Evolutionary conservation across 2,329 filamentous ascomycete species (phyloP).

Genomic region (Cladorrhinum sp.): DNA sequence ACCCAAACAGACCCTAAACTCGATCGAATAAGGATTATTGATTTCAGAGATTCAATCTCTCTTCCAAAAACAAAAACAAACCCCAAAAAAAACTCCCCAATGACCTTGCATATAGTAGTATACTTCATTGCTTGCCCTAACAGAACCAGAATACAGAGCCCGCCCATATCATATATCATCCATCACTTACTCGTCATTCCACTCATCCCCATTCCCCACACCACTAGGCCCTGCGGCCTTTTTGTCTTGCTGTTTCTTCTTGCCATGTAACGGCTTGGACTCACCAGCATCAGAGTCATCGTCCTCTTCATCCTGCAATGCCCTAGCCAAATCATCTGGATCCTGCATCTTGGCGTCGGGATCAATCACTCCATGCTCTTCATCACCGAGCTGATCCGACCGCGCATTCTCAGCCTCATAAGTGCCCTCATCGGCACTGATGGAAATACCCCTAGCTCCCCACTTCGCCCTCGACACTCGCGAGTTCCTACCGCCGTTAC

Average conservation of each 20-base stretch:
- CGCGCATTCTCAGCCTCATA: slow-evolving; percentile 37
- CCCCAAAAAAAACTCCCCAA: too few species aligned
- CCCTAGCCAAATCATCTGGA: slow-evolving; percentile 61
- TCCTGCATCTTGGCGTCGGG: slow-evolving; percentile 65
- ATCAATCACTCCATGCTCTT: slow-evolving; percentile 47
- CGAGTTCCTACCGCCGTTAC: slow-evolving; percentile 28
- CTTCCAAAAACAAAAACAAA: too few species aligned
- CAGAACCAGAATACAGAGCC: not conserved
- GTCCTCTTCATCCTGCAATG: slow-evolving; percentile 57
- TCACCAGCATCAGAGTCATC: slow-evolving; percentile 24
- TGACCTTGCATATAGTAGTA: not conserved
- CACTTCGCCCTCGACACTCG: slow-evolving; percentile 50
- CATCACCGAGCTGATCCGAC: slow-evolving; percentile 19
- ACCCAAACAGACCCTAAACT: not conserved
- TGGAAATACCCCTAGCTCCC: slow-evolving; percentile 63
- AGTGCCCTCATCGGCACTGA: slow-evolving; percentile 63
- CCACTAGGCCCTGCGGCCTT: slow-evolving; percentile 35
- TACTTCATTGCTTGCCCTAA: not conserved
- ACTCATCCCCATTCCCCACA: slow-evolving; percentile 47
- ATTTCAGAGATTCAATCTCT: not conserved
- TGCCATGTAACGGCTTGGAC: slow-evolving; percentile 4
- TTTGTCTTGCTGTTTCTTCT: slow-evolving; percentile 16
- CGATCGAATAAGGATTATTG: not conserved
- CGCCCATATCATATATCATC: not conserved
- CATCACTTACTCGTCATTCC: slow-evolving; percentile 32